Evolutionary conservation across 176 grass and related monocot genomes (phyloP).

Genomic region (Oryza meridionalis): DNA sequence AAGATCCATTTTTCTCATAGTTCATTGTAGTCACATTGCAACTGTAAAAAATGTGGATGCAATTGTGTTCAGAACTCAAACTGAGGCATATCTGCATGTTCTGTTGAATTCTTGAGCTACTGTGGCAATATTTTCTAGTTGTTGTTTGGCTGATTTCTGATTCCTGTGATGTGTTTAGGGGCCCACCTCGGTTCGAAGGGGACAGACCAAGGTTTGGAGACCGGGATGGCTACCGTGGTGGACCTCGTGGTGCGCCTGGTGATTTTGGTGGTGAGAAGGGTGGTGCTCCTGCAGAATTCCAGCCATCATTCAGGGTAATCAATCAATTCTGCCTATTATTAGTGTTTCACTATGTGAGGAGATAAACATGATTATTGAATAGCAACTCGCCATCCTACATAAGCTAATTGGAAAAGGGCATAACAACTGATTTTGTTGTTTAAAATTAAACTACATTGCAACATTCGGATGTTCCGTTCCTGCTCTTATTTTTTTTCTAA

Average conservation of each 20-base stretch:
- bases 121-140: neutral
- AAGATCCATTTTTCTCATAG: neutral
- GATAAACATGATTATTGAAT: neutral
- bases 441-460: neutral
- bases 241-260: slow-evolving; percentile 62
- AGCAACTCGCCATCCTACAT: neutral
- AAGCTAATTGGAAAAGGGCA: neutral
- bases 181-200: slow-evolving; percentile 65
- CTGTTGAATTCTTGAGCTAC: neutral
- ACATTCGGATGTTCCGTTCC: neutral
- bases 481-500: neutral
- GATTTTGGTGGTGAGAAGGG: slow-evolving; percentile 73
- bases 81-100: neutral
- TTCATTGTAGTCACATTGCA: neutral
- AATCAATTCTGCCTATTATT: neutral
- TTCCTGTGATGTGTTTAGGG: slow-evolving; percentile 45
- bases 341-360: neutral
- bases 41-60: neutral
- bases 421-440: neutral
- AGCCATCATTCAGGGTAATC: slow-evolving; percentile 77
- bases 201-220: slow-evolving; percentile 81
- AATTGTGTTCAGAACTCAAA: no score
- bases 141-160: neutral
- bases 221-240: slow-evolving; percentile 71
- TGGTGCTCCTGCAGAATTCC: slow-evolving; percentile 74